Evolutionary conservation across 163 green algal genomes (phyloP), one percentile per base, ranked within the genome.

Genomic region (Coccomyxa subellipsoidea): DNA sequence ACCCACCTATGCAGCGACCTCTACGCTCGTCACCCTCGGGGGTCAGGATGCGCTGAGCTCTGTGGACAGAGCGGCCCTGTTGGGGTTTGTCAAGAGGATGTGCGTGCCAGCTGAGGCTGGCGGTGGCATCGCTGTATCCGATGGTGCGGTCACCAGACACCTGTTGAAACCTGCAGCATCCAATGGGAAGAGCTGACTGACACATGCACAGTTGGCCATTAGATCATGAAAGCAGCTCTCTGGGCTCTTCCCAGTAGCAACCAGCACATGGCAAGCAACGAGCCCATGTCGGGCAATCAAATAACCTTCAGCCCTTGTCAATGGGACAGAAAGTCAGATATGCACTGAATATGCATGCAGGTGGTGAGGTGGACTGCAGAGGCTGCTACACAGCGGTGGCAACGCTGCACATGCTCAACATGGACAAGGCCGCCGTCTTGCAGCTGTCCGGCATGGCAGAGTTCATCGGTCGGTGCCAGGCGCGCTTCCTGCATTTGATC

Each of bases 341-440:
- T n/a, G n/a, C n/a, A n/a, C n/a, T 73, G 66, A 23, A 8, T 73
- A 23, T 73, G 66, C 66, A 73, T 89, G 39, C 86, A 93, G 93
- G 93, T 36, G 95, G 95, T 12, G 95, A 98, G 85, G 90, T 94
- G 18, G 96, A 99, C 88, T 85, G 97, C 39, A 90, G 96, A 0
- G 93, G 93, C 35, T 98, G 92, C 86, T 99, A 98, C 89, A 95
- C 93, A 12, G 95, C 94, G 0, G 83, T 99, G 69, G 96, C 95
- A 0, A 81, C 91, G n/a, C 90, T 90, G 9, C 83, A 93, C 76
- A 93, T 96, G 87, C 83, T 96, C 38, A 70, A 87, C 3, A 83
- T 98, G 36, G 94, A 98, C 82, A 90, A 88, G 78, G 27, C 77
- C 5, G 83, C 85, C 10, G 89, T 98, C 53, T 87, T 82, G 9